Evolutionary conservation across 2,329 filamentous ascomycete species (phyloP), one percentile per base, ranked within the genome.

Genomic region (Colletotrichum tofieldiae): DNA sequence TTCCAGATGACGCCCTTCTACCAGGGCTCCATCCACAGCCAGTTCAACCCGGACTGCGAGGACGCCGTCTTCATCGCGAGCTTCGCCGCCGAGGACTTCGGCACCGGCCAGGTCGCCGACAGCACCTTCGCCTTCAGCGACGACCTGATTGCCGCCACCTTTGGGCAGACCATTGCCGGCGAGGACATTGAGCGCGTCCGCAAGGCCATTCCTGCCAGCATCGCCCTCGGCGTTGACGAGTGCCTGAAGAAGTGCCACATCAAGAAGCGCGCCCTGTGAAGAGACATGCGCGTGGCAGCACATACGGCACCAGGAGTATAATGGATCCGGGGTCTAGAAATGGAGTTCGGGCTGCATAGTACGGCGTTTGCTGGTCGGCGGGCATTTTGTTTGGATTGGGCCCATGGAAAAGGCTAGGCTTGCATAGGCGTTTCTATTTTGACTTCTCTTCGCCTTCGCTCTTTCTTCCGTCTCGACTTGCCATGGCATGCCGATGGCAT

Each of bases 21-120:
- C 75, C 84, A 86, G 77, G 89, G 88, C 35, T 82, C 84, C 7
- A 77, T 89, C 29, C 89, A 91, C 79, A 86, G 84, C 9, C 86
- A 89, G 77, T 88, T 84, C 79, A 91, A 90, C 81, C 87, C 88
- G 1, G 81, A 85, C 74, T 90, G 88, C 79, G 81, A 84, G 54
- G 79, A 84, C 45, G 86, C 85, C 66, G 81, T 84, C 26, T 89
- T 89, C 75, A 81, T 89, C 39, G 87, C 87, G 8, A 79, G 82
- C 43, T 88, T 88, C 75, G 82, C 82, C 55, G 77, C 77, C 55
- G 87, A 89, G 77, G 87, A 89, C 77, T 86, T 86, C 39, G 87
- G 88, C 54, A 82, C 85, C n/a, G 83, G 85, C 62, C 85, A 87
- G 78, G 78, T 86, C 60, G 84, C 85, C 49, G 84, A 89, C 76